phyloP scores from a whole-genome alignment of 1,284 basidiomycete species.

The Phylloboletellus chloephorus region DNA sequence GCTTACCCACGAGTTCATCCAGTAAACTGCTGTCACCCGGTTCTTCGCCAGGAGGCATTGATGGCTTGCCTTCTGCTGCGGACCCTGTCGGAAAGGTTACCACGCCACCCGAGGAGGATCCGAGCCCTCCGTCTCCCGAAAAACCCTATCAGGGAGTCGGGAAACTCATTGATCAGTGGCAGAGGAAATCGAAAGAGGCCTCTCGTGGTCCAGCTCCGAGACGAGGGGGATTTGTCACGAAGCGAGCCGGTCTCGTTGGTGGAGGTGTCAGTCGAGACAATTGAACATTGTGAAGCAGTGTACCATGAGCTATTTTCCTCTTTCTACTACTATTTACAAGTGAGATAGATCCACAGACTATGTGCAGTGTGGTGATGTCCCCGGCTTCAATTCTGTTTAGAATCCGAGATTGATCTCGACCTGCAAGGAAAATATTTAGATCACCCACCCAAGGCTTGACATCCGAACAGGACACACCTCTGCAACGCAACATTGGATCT shows the following conservation, averaged over 20 bases:
- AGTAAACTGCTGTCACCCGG: conserved; percentile 19
- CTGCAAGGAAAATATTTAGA: background rate
- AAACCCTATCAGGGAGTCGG: conserved; percentile 75
- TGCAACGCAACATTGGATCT: conserved; percentile 9
- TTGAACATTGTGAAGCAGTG: conserved; percentile 15
- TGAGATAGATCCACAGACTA: conserved; percentile 4
- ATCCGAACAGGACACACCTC: conserved; percentile 3
- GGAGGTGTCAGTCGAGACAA: conserved; percentile 24
- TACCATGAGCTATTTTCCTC: conserved; percentile 4
- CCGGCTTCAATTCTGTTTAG: background rate
- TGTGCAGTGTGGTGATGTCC: background rate
- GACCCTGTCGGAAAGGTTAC: conserved; percentile 21
- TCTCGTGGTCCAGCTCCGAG: conserved; percentile 31
- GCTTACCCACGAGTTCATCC: conserved; percentile 21
- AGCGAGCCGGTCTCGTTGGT: conserved; percentile 39
- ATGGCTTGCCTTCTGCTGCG: conserved; percentile 22
- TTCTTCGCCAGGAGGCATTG: conserved; percentile 17
- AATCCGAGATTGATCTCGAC: conserved; percentile 11
- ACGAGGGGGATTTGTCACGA: conserved; percentile 37
- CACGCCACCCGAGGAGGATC: conserved; percentile 31
- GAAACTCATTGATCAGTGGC: conserved; percentile 78
- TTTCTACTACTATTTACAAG: conserved; percentile 14
- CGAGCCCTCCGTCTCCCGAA: conserved; percentile 60
- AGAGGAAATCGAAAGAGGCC: conserved; percentile 64
- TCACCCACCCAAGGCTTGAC: background rate